Conservation (phyloP, 371 early-diverging fungal genomes). For the Zancudomyces culisetae region DNA sequence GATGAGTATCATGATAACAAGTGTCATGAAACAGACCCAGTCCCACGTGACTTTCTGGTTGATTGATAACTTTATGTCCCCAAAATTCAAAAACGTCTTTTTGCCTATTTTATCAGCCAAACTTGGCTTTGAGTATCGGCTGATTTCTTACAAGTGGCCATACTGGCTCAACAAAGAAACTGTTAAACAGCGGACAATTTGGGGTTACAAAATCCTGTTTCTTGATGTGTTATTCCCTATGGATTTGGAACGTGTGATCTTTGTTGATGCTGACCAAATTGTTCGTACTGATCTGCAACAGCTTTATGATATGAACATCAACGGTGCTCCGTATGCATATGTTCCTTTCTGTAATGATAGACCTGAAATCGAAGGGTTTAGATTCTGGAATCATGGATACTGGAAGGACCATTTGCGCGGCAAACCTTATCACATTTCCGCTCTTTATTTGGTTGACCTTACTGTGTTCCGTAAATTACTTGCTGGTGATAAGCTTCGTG, state of each 20-base stretch:
- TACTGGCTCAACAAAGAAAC: conserved; percentile 78
- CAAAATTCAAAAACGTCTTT: conserved; percentile 81
- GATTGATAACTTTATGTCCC: conserved; percentile 89
- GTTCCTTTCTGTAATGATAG: conserved; percentile 86
- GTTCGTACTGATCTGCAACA: conserved; percentile 85
- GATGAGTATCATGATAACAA: conserved; percentile 86
- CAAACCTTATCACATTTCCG: conserved; percentile 90
- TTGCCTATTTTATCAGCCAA: conserved; percentile 69
- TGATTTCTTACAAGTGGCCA: conserved; percentile 95
- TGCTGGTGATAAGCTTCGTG: conserved; percentile 82
- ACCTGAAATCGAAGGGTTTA: conserved; percentile 83
- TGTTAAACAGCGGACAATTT: conserved; percentile 89
- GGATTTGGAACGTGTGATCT: conserved; percentile 81
- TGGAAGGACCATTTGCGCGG: conserved; percentile 74
- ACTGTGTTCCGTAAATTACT: conserved; percentile 74
- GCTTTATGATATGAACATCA: conserved; percentile 70
- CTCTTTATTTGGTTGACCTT: conserved; percentile 84
- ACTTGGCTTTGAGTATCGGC: conserved; percentile 73
- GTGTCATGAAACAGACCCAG: conserved; percentile 68
- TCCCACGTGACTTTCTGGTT: conserved; percentile 91
- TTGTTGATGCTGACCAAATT: conserved; percentile 95
- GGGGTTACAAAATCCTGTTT: conserved; percentile 96
- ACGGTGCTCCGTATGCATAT: conserved; percentile 87
- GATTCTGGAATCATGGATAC: conserved; percentile 93
- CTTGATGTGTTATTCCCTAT: conserved; percentile 91